These are phyloP conservation scores for Hypoxylon sp. DNA, from an alignment of 2,329 filamentous ascomycete genomes.

Conservation along the genomic window DNA sequence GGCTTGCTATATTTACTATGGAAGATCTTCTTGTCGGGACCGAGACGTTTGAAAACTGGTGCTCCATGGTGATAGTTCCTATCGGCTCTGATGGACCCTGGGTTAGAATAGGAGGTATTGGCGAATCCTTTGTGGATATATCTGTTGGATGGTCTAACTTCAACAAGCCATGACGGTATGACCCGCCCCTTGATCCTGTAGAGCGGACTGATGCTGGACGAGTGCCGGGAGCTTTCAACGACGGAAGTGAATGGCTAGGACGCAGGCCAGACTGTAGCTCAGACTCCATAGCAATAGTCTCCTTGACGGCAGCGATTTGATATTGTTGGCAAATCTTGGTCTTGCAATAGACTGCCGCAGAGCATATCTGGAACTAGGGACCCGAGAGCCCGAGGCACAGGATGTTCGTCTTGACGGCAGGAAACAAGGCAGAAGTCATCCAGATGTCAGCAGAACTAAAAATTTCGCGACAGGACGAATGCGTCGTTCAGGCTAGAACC, in stretches of 20 bases:
- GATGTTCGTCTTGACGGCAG: not conserved
- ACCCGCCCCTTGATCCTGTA: conserved; percentile 38
- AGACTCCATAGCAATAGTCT: conserved; percentile 39
- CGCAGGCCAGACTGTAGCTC: conserved; percentile 30
- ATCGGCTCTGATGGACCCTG: conserved; percentile 15
- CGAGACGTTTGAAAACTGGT: conserved; percentile 21
- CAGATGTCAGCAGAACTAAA: not conserved
- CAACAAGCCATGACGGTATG: conserved; percentile 48
- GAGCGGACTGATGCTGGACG: conserved; percentile 48
- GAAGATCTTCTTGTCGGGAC: conserved; percentile 31
- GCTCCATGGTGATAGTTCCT: conserved; percentile 16
- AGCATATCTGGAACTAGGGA: not conserved
- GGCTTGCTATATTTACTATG: conserved; percentile 8
- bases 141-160: conserved; percentile 37
- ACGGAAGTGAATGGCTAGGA: conserved; percentile 45
- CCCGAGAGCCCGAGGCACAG: not conserved
- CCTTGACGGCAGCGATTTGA: not conserved
- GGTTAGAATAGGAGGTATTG: conserved; percentile 50
- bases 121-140: conserved; percentile 46
- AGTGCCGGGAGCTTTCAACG: conserved; percentile 43
- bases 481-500: not conserved
- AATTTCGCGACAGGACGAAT: not conserved
- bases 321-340: not conserved
- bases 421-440: not conserved
- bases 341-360: not conserved